These are phyloP conservation scores for Pyrus bretschneideri DNA, from an alignment of 306 rosid genomes.

Conservation along the genomic window DNA sequence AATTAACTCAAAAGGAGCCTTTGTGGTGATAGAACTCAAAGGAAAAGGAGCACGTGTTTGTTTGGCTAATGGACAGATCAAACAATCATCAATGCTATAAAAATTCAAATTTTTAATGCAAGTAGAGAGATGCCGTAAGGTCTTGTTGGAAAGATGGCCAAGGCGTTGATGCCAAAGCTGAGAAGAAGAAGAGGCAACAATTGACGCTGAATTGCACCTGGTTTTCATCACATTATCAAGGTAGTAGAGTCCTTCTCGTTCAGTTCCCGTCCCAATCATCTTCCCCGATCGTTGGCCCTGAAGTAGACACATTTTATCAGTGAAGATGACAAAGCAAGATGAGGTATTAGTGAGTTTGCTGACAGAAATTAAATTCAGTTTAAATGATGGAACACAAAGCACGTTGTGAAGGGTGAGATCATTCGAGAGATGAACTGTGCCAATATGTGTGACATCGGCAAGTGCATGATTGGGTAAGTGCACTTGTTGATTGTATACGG, in stretches of 20 bases:
- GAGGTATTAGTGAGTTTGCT: background rate
- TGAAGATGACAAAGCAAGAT: background rate
- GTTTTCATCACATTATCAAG: background rate
- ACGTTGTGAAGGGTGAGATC: no score
- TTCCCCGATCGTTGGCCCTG: background rate
- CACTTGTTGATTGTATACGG: no score
- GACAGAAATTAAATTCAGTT: no score
- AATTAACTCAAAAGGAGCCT: no score
- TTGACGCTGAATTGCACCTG: background rate
- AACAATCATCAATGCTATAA: background rate
- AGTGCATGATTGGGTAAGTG: no score
- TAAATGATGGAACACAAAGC: no score
- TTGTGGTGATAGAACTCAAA: no score
- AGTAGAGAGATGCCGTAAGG: background rate
- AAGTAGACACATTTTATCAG: background rate
- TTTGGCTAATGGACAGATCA: background rate
- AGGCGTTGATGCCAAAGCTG: background rate
- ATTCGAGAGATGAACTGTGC: no score
- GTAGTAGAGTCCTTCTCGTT: background rate
- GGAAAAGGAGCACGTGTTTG: no score
- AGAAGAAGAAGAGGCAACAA: background rate
- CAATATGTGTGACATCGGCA: no score
- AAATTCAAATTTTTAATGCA: background rate
- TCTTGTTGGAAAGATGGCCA: background rate
- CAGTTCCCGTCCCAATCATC: background rate